Base-by-base conservation (phyloP, 129 eudicot species). In the Helianthus tuberosus region DNA sequence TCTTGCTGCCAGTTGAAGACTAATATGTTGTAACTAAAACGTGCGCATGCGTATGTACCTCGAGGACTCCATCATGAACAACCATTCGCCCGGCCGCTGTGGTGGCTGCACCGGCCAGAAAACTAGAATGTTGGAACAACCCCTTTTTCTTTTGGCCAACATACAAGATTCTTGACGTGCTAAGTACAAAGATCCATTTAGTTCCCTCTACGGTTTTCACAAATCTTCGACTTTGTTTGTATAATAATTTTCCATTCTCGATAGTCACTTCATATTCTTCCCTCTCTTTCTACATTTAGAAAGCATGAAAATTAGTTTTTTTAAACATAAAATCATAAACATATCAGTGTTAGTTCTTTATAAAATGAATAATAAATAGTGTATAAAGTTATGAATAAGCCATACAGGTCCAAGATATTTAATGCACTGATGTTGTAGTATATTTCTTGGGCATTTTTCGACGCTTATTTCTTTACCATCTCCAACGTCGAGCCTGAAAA, bases 141-240 rank as follows among this genome's bases (percentile, higher is more conserved):
- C 97, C 96, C 66, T 86, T 94, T 64, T 79, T 72, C 80, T 94
- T 94, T 75, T 83, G 80, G 5, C 91, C 99, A 29, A 91, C 91
- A 20, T 94, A 94, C 51, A 94, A 82, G 12, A 23, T 59, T 69
- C 88, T 85, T 5, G 96, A 86, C 12, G 99, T 85, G 74, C 99
- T 88, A 15, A 94, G 89, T 12, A 94, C 99, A 82, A 94, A 94
- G 58, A 94, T 94, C 97, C 97, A 94, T 80, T 91, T 94, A 12
- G 82, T 81, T 16, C 89, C 96, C 43, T 82, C 86, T 0, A 73
- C 39, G 20, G 99, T 88, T 71, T 85, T 61, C 64, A 94, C 72
- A 2, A 79, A 41, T 64, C 55, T 79, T 35, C 91, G 72, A 8
- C 79, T 84, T 60, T 77, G 76, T 64, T 69, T 85, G 83, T 91